A percentile compares a stretch with the other conserved stretches of the same genome.
These are phyloP conservation scores for Penicillium concentricum DNA, from an alignment of 2,329 filamentous ascomycete genomes.

Conservation along the genomic window DNA sequence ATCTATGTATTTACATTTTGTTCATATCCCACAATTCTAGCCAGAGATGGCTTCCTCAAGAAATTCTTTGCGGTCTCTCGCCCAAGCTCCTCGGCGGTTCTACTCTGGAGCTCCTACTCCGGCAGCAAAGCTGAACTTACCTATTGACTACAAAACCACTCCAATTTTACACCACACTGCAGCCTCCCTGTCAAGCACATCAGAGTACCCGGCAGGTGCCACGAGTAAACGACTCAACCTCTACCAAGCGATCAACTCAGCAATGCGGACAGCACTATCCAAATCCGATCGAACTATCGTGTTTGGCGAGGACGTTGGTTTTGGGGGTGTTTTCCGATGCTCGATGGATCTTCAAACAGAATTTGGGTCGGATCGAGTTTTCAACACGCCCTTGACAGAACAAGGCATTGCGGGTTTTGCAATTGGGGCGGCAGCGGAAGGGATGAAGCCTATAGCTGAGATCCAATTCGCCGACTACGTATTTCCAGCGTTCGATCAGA, in stretches of 20 bases:
- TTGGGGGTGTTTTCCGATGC: slow-evolving; percentile 93
- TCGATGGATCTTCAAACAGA: slow-evolving; percentile 86
- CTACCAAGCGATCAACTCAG: slow-evolving; percentile 90
- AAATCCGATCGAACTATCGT: slow-evolving; percentile 83
- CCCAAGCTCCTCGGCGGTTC: slow-evolving; percentile 25
- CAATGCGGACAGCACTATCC: slow-evolving; percentile 76
- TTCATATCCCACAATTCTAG: background rate
- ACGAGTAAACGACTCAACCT: slow-evolving; percentile 85
- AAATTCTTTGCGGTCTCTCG: slow-evolving; percentile 14
- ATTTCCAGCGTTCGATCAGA: slow-evolving; percentile 87
- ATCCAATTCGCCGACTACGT: slow-evolving; percentile 96
- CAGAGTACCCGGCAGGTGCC: slow-evolving; percentile 70
- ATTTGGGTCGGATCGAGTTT: slow-evolving; percentile 84
- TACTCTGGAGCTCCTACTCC: slow-evolving; percentile 51
- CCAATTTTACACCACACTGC: slow-evolving; percentile 78
- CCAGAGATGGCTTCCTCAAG: slow-evolving; percentile 17
- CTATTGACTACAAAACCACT: slow-evolving; percentile 81
- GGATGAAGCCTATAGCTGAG: slow-evolving; percentile 89
- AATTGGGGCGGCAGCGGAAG: slow-evolving; percentile 84
- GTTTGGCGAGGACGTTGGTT: slow-evolving; percentile 96
- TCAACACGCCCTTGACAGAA: slow-evolving; percentile 93
- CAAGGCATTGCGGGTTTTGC: slow-evolving; percentile 94
- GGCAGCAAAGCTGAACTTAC: slow-evolving; percentile 70
- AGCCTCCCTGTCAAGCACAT: slow-evolving; percentile 66
- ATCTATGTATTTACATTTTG: background rate